Conservation (phyloP, 306 rosid species). For the Cucurbita pepo region DNA sequence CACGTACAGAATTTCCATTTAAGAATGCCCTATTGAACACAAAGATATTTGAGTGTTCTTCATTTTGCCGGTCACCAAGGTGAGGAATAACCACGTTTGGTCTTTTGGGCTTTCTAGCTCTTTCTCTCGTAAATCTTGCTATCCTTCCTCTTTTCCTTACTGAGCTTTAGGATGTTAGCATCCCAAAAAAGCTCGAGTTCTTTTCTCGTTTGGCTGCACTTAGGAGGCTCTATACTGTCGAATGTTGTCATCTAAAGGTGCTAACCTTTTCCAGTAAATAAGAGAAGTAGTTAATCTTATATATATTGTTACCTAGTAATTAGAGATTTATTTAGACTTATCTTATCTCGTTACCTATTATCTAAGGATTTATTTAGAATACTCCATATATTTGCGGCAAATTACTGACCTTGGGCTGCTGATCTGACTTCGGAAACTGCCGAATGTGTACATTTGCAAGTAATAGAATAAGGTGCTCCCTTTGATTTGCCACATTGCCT, state of each 20-base stretch:
- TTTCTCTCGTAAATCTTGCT: background rate
- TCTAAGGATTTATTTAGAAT: too few species aligned
- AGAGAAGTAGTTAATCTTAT: too few species aligned
- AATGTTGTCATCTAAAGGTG: background rate
- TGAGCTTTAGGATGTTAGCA: background rate
- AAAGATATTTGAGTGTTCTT: background rate
- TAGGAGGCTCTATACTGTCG: background rate
- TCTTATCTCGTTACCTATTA: too few species aligned
- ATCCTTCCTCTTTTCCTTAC: background rate
- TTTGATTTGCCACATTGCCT: constrained; percentile 83
- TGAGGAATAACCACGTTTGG: background rate
- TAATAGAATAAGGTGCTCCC: constrained; percentile 84
- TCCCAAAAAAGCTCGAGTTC: background rate
- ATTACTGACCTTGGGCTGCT: constrained; percentile 84
- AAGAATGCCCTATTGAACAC: background rate
- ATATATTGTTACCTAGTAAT: too few species aligned
- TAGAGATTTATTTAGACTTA: too few species aligned
- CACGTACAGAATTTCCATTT: background rate
- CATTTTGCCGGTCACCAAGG: background rate
- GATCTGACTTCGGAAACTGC: constrained; percentile 91
- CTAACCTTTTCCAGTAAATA: background rate
- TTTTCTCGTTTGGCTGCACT: background rate
- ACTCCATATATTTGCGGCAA: background rate
- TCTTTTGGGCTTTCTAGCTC: background rate
- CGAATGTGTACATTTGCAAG: constrained; percentile 96